Evolutionary conservation across 139 green algal species (phyloP).

Genomic region (Dunaliella primolecta): DNA sequence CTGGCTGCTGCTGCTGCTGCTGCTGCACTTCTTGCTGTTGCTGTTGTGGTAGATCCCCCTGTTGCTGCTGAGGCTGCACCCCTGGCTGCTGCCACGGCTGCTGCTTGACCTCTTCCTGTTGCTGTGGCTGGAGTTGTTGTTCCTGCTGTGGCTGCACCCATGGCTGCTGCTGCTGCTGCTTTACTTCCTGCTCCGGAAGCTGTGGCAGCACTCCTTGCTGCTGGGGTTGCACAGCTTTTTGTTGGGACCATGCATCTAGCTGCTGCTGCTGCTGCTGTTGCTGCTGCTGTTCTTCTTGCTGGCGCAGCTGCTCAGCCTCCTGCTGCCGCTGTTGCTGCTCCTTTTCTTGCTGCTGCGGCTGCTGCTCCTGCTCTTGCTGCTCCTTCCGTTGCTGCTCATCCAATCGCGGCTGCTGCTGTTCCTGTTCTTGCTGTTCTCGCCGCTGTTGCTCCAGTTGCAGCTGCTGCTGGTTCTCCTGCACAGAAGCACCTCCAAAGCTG

Average conservation of each 20-base stretch:
- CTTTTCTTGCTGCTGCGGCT: neutral
- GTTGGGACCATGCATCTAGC: neutral
- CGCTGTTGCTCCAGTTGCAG: too few species aligned
- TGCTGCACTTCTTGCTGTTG: neutral
- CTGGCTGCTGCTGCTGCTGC: neutral
- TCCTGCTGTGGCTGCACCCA: neutral
- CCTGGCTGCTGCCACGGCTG: neutral
- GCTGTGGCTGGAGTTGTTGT: too few species aligned
- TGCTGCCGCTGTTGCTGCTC: neutral
- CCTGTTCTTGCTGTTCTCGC: too few species aligned
- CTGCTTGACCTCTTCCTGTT: neutral
- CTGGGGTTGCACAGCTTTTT: neutral
- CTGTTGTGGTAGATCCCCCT: neutral
- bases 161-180: slow-evolving; percentile 5
- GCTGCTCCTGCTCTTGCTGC: slow-evolving; percentile 12
- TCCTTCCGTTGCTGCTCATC: neutral
- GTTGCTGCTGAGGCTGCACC: slow-evolving; percentile 16
- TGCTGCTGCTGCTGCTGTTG: neutral
- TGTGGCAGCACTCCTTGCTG: neutral
- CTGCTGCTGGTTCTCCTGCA: too few species aligned
- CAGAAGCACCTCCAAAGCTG: too few species aligned
- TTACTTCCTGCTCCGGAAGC: neutral
- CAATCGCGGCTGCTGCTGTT: too few species aligned
- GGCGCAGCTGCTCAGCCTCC: neutral
- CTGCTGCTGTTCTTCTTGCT: slow-evolving; percentile 7